Conservation (phyloP, 1,284 basidiomycete genomes). For the Cutaneotrichosporon sp. region DNA sequence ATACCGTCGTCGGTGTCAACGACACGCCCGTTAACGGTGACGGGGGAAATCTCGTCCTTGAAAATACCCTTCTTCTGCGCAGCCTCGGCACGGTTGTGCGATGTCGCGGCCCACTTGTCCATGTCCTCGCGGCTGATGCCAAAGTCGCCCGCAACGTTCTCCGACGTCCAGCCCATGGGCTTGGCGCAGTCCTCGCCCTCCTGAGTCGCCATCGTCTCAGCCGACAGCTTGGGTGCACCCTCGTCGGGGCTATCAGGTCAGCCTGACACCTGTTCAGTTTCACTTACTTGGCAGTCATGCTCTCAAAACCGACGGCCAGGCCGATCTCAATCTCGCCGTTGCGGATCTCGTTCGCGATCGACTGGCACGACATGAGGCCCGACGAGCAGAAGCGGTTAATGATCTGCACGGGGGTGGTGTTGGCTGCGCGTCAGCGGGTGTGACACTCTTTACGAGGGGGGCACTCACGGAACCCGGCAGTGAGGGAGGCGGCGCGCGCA, state of each 20-base stretch:
- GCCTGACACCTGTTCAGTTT: constrained; percentile 38
- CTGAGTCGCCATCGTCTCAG: constrained; percentile 65
- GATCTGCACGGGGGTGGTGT: constrained; percentile 66
- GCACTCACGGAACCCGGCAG: constrained; percentile 18
- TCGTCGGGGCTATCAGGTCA: constrained; percentile 61
- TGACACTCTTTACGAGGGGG: no score
- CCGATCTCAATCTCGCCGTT: constrained; percentile 86
- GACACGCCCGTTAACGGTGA: constrained; percentile 62
- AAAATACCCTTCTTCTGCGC: constrained; percentile 88
- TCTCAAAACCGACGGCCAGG: constrained; percentile 88
- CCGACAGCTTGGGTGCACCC: constrained; percentile 67
- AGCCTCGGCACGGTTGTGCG: constrained; percentile 74
- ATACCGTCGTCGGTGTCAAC: constrained; percentile 89
- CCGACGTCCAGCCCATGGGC: constrained; percentile 95
- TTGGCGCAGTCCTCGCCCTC: constrained; percentile 86
- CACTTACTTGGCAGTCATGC: constrained; percentile 62
- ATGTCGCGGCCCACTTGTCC: constrained; percentile 76
- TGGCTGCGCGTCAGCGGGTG: constrained; percentile 1
- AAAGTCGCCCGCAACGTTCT: constrained; percentile 85
- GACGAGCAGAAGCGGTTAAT: constrained; percentile 94
- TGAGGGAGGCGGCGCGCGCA: constrained; percentile 12
- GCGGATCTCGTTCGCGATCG: constrained; percentile 81
- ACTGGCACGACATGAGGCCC: constrained; percentile 62
- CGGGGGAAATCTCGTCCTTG: constrained; percentile 82
- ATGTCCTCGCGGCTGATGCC: constrained; percentile 73